Base-by-base conservation (phyloP, 2,329 filamentous ascomycete genomes). In the Claviceps quebecensis region DNA sequence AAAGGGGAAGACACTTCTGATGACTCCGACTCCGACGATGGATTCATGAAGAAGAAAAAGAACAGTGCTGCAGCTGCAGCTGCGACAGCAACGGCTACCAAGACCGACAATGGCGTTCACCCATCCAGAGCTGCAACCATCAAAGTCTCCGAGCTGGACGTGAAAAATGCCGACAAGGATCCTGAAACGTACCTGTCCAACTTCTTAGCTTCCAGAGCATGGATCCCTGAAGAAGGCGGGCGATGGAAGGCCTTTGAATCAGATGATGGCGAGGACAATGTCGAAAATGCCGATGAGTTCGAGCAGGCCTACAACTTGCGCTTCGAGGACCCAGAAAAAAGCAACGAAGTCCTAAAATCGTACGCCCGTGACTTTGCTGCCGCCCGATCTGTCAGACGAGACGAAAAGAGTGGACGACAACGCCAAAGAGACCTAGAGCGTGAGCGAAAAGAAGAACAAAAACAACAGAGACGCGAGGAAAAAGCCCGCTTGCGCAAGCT, bases 261-360 rank as follows among this genome's bases (percentile, higher is more conserved):
- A 0, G 93, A 98, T 58, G 89, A 96, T 0, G 90, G 93, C 56
- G 87, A 95, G 49, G 87, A 75, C 2, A 87, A 75, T 11, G 29
- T 34, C 3, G 74, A 88, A 47, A 81, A 86, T 34, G 90, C 90
- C 26, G 91, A 97, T 45, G 81, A 84, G 54, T 95, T 91, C 61
- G 93, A 98, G 69, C 78, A 86, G 57, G 90, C 90, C 4, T 98
- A 95, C 71, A 98, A 98, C 69, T 71, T 96, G 69, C 85, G 93
- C 37, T 98, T 98, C 62, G 93, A 98, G 65, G 87, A 97, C 60
- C 89, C 93, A 0, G 78, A 78, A 54, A 89, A 87, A 63, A 83
- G 87, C 60, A 96, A 96, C 63, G 88, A 95, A 67, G 83, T 86
- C 48, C 73, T 98, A 36, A 82, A 85, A 61, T 88, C 90, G 5